Conservation (phyloP, 2,329 filamentous ascomycete genomes). For the Sclerotinia minor region DNA sequence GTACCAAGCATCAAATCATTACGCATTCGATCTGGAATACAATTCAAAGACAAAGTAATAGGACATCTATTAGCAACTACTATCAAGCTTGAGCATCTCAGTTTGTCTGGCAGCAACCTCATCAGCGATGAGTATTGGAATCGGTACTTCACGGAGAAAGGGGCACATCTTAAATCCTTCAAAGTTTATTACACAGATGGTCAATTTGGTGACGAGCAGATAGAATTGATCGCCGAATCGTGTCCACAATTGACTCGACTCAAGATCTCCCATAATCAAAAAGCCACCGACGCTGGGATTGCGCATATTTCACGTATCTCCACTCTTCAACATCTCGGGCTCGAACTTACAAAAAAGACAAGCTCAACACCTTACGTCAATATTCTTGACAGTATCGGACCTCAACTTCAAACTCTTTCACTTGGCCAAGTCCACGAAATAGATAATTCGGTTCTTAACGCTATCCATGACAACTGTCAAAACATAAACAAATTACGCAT, state of each 20-base stretch:
- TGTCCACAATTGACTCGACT: conserved; percentile 72
- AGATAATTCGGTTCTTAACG: conserved; percentile 68
- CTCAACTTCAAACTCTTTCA: conserved; percentile 72
- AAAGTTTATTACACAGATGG: conserved; percentile 83
- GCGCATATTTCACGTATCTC: conserved; percentile 61
- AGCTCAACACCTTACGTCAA: conserved; percentile 58
- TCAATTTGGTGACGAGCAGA: conserved; percentile 71
- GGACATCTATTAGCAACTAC: conserved; percentile 76
- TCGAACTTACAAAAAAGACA: conserved; percentile 62
- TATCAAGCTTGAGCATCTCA: conserved; percentile 67
- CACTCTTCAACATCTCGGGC: conserved; percentile 70
- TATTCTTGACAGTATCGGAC: conserved; percentile 63
- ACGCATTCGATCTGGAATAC: conserved; percentile 80
- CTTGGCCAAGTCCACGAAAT: conserved; percentile 66
- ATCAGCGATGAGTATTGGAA: conserved; percentile 76
- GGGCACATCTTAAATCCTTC: conserved; percentile 63
- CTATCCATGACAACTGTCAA: conserved; percentile 69
- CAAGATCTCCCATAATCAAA: conserved; percentile 80
- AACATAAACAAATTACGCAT: conserved; percentile 76
- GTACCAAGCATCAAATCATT: conserved; percentile 69
- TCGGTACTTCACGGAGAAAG: conserved; percentile 65
- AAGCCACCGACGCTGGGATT: conserved; percentile 66
- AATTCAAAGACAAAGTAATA: conserved; percentile 84
- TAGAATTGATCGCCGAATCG: conserved; percentile 59
- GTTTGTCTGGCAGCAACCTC: conserved; percentile 82